These are phyloP conservation scores for Oryza punctata DNA, from an alignment of 176 grass and related monocot genomes.

Conservation along the genomic window DNA sequence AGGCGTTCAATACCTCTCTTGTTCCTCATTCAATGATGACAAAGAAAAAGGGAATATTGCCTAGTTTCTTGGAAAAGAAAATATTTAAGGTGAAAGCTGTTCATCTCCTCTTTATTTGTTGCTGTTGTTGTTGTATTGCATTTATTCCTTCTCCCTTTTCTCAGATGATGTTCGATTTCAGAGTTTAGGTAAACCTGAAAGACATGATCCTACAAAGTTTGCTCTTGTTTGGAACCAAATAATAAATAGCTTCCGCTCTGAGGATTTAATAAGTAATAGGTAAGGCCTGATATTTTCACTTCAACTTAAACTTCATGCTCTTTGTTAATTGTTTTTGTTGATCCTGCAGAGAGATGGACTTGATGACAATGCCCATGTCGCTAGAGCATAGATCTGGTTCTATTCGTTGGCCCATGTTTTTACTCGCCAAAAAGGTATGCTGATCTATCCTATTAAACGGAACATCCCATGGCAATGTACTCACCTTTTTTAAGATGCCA, in stretches of 20 bases:
- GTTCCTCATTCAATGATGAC: conserved; percentile 62
- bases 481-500: neutral
- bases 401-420: conserved; percentile 87
- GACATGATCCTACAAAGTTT: conserved; percentile 72
- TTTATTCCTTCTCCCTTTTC: conserved; percentile 28
- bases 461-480: neutral
- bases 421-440: conserved; percentile 84
- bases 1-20: conserved; percentile 79
- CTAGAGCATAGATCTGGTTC: conserved; percentile 51
- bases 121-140: conserved; percentile 5
- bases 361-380: conserved; percentile 92
- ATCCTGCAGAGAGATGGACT: conserved; percentile 80
- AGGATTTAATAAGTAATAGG: conserved; percentile 95
- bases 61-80: conserved; percentile 76
- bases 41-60: conserved; percentile 59
- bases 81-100: conserved; percentile 76
- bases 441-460: conserved; percentile 28
- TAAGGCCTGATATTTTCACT: conserved; percentile 28
- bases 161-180: conserved; percentile 38
- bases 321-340: conserved; percentile 11
- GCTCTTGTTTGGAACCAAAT: conserved; percentile 91
- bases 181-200: conserved; percentile 68
- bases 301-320: conserved; percentile 27
- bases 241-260: conserved; percentile 75
- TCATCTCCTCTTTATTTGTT: conserved; percentile 2